phyloP scores from a whole-genome alignment of 495 filamentous ascomycete species.

The Daldinia concentrica region DNA sequence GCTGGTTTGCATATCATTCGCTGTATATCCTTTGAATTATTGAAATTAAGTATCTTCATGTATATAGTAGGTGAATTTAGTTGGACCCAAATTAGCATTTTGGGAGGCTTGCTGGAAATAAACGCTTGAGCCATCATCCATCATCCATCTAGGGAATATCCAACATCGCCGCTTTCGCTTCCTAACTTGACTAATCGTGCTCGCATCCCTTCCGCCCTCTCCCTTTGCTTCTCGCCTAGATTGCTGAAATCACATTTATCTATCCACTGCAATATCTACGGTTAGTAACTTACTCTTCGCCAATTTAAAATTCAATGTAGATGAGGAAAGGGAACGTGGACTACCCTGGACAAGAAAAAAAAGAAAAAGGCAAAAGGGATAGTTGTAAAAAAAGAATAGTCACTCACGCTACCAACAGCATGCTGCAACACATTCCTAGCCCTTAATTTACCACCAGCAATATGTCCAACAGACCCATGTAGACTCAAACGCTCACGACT shows the following conservation, averaged over 20 bases:
- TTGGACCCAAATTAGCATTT: slow-evolving; percentile 8
- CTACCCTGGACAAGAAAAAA: too few relatives aligned
- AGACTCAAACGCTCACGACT: slow-evolving; percentile 74
- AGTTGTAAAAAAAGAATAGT: background rate
- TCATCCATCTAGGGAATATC: slow-evolving; percentile 58
- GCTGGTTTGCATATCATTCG: slow-evolving; percentile 27
- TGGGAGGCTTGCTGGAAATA: background rate
- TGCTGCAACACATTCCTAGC: slow-evolving; percentile 88
- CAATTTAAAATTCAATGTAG: too few relatives aligned
- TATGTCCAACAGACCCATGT: slow-evolving; percentile 81
- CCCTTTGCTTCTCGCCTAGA: slow-evolving; percentile 46
- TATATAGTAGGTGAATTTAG: slow-evolving; percentile 35
- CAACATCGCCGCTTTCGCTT: slow-evolving; percentile 64
- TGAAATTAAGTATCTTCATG: slow-evolving; percentile 25
- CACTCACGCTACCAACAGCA: slow-evolving; percentile 66
- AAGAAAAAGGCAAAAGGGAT: background rate
- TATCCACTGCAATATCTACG: slow-evolving; percentile 63
- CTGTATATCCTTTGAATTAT: slow-evolving; percentile 33
- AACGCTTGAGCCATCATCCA: slow-evolving; percentile 10
- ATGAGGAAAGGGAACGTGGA: too few relatives aligned
- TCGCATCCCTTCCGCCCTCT: slow-evolving; percentile 65
- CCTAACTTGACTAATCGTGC: slow-evolving; percentile 67
- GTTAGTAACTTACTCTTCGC: slow-evolving; percentile 14
- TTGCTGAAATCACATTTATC: slow-evolving; percentile 61
- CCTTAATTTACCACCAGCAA: slow-evolving; percentile 59